Evolutionary conservation across 305 asterid genomes (phyloP), one percentile per base, ranked within the genome.

Genomic region (Fraxinus paxiana): DNA sequence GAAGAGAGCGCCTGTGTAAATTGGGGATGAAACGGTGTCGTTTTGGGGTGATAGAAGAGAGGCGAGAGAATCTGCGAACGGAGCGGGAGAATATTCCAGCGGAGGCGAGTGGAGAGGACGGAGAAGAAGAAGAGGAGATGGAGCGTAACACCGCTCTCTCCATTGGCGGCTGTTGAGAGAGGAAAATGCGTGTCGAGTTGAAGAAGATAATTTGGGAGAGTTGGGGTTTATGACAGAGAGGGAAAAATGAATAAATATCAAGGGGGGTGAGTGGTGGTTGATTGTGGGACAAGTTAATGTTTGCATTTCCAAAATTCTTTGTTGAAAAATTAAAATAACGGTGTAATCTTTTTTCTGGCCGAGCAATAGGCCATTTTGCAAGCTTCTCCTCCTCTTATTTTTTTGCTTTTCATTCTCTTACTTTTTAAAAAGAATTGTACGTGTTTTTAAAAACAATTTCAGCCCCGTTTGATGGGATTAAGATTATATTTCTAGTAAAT

Each of bases 131-230:
- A 0, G 54, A 43, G 54, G 54, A 85, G 46, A 91, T 79, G 35
- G 97, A 90, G 82, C 98, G 97, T 26, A 90, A 86, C 77, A 88
- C 90, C 67, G 92, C 91, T 81, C 90, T 88, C 96, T 95, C 98
- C 98, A 95, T 95, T 65, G 87, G 73, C 73, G 73, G 73, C 73
- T 65, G 73, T 8, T 8, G 73, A 10, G 17, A 63, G 22, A 12
- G 10, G 46, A 37, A 37, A 8, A 37, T 7, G 22, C 6, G 26
- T 18, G 24, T 18, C 67, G 30, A 18, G 28, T n/a, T 31, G 7
- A 10, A 33, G 38, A 34, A 34, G 59, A 74, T 37, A 26, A 74
- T 24, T 22, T 22, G 46, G 7, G 77, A 35, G 18, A 22, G 56
- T 41, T 8, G 30, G 31, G 63, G 78, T n/a, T 22, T 46, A 22